Conservation (phyloP, 345 rosid genomes). For the Turnera subulata region DNA sequence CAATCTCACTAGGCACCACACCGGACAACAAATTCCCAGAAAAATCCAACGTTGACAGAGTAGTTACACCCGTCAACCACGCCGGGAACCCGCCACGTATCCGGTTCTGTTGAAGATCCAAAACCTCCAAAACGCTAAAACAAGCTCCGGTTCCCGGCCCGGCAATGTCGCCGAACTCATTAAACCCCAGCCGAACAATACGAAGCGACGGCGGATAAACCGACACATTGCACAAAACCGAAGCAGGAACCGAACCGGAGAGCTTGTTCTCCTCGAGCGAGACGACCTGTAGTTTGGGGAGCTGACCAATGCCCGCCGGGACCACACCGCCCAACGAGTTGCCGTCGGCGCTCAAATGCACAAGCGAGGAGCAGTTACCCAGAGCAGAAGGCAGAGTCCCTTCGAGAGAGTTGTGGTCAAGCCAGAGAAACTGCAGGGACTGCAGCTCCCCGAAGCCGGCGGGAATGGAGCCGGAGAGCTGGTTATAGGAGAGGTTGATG, state of each 20-base stretch:
- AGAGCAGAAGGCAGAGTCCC: slow-evolving; percentile 84
- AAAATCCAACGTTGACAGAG: slow-evolving; percentile 52
- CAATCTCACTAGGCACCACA: slow-evolving; percentile 53
- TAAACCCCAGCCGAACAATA: slow-evolving; percentile 61
- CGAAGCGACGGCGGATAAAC: slow-evolving; percentile 45
- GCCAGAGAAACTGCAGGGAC: slow-evolving; percentile 65
- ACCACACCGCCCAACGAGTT: slow-evolving; percentile 68
- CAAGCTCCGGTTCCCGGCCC: slow-evolving; percentile 46
- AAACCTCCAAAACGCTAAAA: slow-evolving; percentile 43
- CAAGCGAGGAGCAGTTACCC: slow-evolving; percentile 71
- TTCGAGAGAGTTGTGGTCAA: slow-evolving; percentile 56
- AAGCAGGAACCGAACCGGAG: slow-evolving; percentile 59
- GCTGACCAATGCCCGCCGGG: slow-evolving; percentile 66
- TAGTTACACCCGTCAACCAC: slow-evolving; percentile 50
- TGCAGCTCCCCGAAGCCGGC: slow-evolving; percentile 61
- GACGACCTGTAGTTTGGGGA: slow-evolving; percentile 61
- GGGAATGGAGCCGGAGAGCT: slow-evolving; percentile 68
- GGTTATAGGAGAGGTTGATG: slow-evolving; percentile 73
- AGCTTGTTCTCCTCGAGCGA: slow-evolving; percentile 61
- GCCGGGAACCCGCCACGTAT: slow-evolving; percentile 56
- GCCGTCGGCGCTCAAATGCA: slow-evolving; percentile 67
- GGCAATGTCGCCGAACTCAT: slow-evolving; percentile 43
- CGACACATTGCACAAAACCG: slow-evolving; percentile 59
- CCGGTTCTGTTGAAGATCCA: slow-evolving; percentile 60
- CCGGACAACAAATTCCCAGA: slow-evolving; percentile 73